These are phyloP conservation scores for Kregervanrija delftensis DNA, from an alignment of 805 yeast genomes.

Conservation along the genomic window DNA sequence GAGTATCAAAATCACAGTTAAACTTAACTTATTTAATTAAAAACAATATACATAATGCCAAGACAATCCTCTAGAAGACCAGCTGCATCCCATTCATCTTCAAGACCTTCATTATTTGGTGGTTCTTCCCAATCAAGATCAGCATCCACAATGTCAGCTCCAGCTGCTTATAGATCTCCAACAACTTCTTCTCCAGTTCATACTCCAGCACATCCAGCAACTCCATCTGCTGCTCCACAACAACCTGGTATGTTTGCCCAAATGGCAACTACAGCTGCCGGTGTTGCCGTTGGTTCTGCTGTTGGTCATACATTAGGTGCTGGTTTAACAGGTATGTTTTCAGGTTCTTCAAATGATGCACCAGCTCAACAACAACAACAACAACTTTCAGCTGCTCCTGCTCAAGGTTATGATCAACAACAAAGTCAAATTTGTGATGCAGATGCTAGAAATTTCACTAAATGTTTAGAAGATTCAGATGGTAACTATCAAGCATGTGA, in stretches of 20 bases:
- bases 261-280: conserved; percentile 99
- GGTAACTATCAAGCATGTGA: conserved; percentile 98
- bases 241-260: conserved; percentile 90
- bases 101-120: conserved; percentile 17
- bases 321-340: conserved; percentile 83
- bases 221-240: conserved; percentile 41
- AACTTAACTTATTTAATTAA: too few species aligned
- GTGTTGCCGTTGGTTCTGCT: conserved; percentile 98
- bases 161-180: conserved; percentile 37
- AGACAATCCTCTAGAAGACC: conserved; percentile 34
- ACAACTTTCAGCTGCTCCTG: conserved; percentile 23
- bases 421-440: conserved; percentile 68
- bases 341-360: conserved; percentile 54
- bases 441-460: conserved; percentile 92
- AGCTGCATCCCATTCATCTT: conserved; percentile 32
- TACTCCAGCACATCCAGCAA: conserved; percentile 30
- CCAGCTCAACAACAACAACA: conserved; percentile 34
- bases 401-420: conserved; percentile 27
- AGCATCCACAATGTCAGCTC: conserved; percentile 72
- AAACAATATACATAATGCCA: conserved; percentile 18
- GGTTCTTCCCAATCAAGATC: conserved; percentile 46
- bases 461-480: conserved; percentile 86
- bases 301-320: conserved; percentile 96
- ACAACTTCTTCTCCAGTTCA: conserved; percentile 43
- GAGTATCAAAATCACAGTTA: too few species aligned